Percentiles rank a stretch among this genome's conserved stretches.
Evolutionary conservation across 2,329 filamentous ascomycete genomes (phyloP).

Genomic region (Epichloe uncinata): DNA sequence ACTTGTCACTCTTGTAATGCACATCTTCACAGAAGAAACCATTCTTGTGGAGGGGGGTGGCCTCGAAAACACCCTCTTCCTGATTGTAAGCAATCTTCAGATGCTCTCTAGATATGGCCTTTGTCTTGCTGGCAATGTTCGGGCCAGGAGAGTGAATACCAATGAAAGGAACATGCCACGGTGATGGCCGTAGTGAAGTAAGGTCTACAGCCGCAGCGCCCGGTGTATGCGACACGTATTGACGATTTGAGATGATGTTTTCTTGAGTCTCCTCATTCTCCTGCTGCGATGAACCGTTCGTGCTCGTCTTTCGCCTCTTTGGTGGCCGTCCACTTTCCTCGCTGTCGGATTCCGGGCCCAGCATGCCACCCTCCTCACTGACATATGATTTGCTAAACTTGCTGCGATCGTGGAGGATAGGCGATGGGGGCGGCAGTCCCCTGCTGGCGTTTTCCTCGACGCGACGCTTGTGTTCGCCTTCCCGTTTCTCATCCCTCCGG

Average conservation of each 20-base stretch:
- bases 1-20: conserved; percentile 40
- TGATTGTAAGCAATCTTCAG: conserved; percentile 59
- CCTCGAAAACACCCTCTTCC: conserved; percentile 49
- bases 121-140: conserved; percentile 48
- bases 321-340: conserved; percentile 33
- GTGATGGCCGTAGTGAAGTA: conserved; percentile 44
- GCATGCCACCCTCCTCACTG: conserved; percentile 56
- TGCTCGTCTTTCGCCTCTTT: conserved; percentile 34
- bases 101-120: conserved; percentile 62
- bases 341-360: conserved; percentile 47
- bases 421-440: conserved; percentile 39
- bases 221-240: conserved; percentile 47
- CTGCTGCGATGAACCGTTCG: conserved; percentile 27
- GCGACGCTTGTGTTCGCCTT: conserved; percentile 30
- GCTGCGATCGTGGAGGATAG: conserved; percentile 35
- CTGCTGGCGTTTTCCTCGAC: conserved; percentile 32
- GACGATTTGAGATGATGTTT: conserved; percentile 40
- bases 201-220: conserved; percentile 47
- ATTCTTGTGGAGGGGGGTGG: conserved; percentile 47
- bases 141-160: conserved; percentile 58
- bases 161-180: conserved; percentile 50
- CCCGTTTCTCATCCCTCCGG: conserved; percentile 35
- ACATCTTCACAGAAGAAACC: conserved; percentile 55
- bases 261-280: conserved; percentile 31
- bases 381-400: conserved; percentile 53